Conservation (phyloP, 495 filamentous ascomycete genomes). For the Penicillium arizonense region DNA sequence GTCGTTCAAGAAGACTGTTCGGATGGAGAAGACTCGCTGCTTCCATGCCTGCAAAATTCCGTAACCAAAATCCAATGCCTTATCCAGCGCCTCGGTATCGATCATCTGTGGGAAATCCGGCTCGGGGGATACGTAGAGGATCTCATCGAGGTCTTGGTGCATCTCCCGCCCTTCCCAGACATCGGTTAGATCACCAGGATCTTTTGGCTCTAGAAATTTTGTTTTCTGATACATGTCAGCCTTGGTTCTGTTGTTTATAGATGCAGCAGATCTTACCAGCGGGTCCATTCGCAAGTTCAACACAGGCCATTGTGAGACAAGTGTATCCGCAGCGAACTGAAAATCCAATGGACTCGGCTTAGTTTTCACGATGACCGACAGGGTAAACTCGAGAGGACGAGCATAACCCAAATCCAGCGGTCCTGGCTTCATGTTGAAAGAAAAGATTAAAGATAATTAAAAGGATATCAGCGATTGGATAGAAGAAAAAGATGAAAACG, state of each 20-base stretch:
- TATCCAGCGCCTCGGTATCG: not conserved
- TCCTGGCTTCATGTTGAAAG: not conserved
- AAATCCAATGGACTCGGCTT: conserved; percentile 9
- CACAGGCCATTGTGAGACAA: conserved; percentile 7
- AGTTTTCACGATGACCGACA: conserved; percentile 1
- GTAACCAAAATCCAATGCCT: conserved; percentile 4
- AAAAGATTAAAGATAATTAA: not conserved
- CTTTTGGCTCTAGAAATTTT: conserved; percentile 5
- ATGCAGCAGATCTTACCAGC: not conserved
- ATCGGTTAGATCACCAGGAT: conserved; percentile 2
- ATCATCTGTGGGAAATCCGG: not conserved
- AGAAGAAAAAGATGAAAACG: not conserved
- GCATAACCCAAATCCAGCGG: conserved; percentile 8
- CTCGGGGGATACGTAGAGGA: not conserved
- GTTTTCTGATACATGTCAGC: not conserved
- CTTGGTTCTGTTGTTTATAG: not conserved
- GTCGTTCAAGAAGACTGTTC: conserved; percentile 7
- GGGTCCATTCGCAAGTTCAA: conserved; percentile 6
- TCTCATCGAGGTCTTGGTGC: not conserved
- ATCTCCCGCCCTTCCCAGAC: conserved; percentile 1
- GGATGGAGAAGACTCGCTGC: conserved; percentile 6
- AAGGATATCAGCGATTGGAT: not conserved
- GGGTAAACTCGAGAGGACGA: conserved; percentile 5
- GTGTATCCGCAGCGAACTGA: conserved; percentile 7
- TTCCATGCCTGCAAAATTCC: not conserved